phyloP scores from a whole-genome alignment of 2,329 filamentous ascomycete genomes.

The Alternaria solani region DNA sequence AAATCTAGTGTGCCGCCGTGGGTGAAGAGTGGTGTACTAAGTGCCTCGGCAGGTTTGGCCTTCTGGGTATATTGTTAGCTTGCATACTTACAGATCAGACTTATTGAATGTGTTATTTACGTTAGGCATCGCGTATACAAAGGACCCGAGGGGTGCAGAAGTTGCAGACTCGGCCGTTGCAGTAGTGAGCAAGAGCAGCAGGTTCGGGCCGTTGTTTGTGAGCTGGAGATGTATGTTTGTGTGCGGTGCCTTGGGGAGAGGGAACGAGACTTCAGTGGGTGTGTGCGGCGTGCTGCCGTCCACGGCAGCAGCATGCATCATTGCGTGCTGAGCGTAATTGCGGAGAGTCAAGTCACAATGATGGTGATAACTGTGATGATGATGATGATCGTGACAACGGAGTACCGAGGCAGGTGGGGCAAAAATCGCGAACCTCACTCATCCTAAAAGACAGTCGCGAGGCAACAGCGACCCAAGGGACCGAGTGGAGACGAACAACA shows the following conservation, averaged over 20 bases:
- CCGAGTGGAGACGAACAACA: not conserved
- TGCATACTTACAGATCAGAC: not conserved
- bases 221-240: constrained; percentile 68
- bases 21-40: constrained; percentile 81
- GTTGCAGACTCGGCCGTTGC: constrained; percentile 52
- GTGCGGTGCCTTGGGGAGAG: constrained; percentile 64
- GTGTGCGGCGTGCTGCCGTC: constrained; percentile 37
- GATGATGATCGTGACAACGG: not conserved
- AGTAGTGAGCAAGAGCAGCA: constrained; percentile 66
- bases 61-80: constrained; percentile 39
- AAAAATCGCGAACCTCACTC: constrained; percentile 5
- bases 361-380: not conserved
- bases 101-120: constrained; percentile 58
- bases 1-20: constrained; percentile 84
- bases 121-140: constrained; percentile 93
- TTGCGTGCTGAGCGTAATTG: not conserved
- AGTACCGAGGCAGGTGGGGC: constrained; percentile 9
- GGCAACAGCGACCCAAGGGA: not conserved
- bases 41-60: constrained; percentile 62
- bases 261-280: constrained; percentile 64
- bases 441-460: not conserved
- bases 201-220: constrained; percentile 61
- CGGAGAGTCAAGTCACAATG: constrained; percentile 3
- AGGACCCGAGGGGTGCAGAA: constrained; percentile 73
- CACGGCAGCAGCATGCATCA: constrained; percentile 28